Conservation (phyloP, 768 basidiomycete species). For the Leccinum longicurvipes region DNA sequence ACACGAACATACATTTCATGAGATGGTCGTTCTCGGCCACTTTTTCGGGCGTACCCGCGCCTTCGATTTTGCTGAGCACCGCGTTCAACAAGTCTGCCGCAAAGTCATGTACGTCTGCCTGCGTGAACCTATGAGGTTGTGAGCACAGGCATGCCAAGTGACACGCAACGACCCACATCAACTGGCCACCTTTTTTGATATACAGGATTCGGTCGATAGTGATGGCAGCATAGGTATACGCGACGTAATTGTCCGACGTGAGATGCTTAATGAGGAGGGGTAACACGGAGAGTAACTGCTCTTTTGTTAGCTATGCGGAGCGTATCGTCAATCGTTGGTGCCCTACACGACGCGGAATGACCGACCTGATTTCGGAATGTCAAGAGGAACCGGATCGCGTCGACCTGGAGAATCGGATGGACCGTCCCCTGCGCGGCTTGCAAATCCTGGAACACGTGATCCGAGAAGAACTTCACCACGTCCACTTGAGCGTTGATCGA, state of each 20-base stretch:
- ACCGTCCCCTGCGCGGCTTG: conserved; percentile 63
- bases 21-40: conserved; percentile 96
- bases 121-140: conserved; percentile 61
- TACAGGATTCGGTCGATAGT: conserved; percentile 95
- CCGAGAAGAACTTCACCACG: conserved; percentile 93
- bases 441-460: conserved; percentile 85
- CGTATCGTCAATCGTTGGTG: neutral
- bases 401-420: conserved; percentile 91
- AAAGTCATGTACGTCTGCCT: conserved; percentile 81
- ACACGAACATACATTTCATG: conserved; percentile 78
- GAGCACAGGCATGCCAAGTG: neutral
- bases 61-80: conserved; percentile 76
- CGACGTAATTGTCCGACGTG: conserved; percentile 80
- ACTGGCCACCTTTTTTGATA: conserved; percentile 74
- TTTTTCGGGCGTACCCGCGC: conserved; percentile 79
- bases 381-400: conserved; percentile 91
- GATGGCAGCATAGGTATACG: conserved; percentile 94
- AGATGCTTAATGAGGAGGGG: conserved; percentile 85
- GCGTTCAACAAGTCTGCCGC: conserved; percentile 71
- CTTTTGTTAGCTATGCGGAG: conserved; percentile 73
- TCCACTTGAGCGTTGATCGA: conserved; percentile 90
- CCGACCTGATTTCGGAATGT: conserved; percentile 94
- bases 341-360: neutral
- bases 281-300: conserved; percentile 87
- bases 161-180: conserved; percentile 53